Evolutionary conservation across 805 yeast genomes (phyloP), one percentile per base, ranked within the genome.

Genomic region (Candida koratica): DNA sequence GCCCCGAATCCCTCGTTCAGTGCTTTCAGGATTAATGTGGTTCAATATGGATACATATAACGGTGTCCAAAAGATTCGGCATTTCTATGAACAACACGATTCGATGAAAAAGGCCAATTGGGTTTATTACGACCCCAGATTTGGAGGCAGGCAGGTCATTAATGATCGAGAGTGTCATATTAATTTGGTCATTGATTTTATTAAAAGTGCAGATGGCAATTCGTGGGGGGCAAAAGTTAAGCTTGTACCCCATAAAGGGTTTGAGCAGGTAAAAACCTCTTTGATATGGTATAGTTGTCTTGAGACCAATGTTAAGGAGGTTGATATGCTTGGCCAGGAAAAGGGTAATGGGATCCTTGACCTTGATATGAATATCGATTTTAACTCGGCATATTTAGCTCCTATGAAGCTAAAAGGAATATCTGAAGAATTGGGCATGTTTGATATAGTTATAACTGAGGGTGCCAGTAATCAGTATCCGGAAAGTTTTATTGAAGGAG

Each of bases 21-120:
- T 93, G 34, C 52, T 81, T 39, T 64, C 86, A 10, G 97, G 97
- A 0, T 62, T 89, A 17, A 76, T 90, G 79, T 90, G 97, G 97
- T 85, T 77, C 62, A 79, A 80, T 51, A 71, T 75, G 4, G 81
- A 84, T 42, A 60, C 65, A 18, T 67, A 73, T 41, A 58, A 61
- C 4, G 82, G 82, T 1, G 48, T 85, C 9, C 60, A 67, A 4
- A 61, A 67, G 15, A 57, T 82, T 16, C 76, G 96, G 47, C 96
- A 88, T 56, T 69, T 73, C 37, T 84, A 88, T 50, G 86, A 81
- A 35, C 88, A 80, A 47, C 64, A 65, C 24, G 90, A 88, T 49
- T 73, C 78, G 33, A 68, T 88, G 61, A 69, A 69, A 16, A 78
- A 75, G 36, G 90, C 84, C 47, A 86, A 89, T 17, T 93, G 97